Conservation (phyloP, 371 early-diverging fungal genomes). For the Choanephora cucurbitarum region DNA sequence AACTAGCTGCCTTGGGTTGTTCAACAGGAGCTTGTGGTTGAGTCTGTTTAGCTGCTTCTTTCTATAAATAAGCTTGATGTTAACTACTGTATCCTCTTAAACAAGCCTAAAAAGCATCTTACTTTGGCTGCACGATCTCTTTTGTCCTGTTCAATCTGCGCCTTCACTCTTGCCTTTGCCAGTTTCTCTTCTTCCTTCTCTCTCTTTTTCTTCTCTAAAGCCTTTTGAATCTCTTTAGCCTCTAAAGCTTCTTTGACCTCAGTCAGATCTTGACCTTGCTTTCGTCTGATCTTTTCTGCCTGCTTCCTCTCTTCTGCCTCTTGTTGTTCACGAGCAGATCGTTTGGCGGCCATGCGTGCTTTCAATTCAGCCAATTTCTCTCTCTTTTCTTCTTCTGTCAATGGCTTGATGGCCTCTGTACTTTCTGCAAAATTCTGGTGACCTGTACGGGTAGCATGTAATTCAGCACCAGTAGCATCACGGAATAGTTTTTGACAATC, state of each 20-base stretch:
- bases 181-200: constrained; percentile 81
- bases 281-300: constrained; percentile 78
- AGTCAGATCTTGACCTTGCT: constrained; percentile 79
- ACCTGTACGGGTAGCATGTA: constrained; percentile 80
- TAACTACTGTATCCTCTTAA: neutral
- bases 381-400: constrained; percentile 86
- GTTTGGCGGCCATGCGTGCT: constrained; percentile 69
- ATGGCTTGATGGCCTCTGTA: constrained; percentile 78
- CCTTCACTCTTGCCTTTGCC: constrained; percentile 78
- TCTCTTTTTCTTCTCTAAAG: constrained; percentile 68
- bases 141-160: constrained; percentile 88
- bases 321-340: constrained; percentile 58
- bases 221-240: constrained; percentile 74
- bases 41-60: constrained; percentile 33
- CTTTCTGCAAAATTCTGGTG: constrained; percentile 90
- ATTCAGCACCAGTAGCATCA: constrained; percentile 78
- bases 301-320: constrained; percentile 74
- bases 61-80: constrained; percentile 3
- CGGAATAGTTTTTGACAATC: constrained; percentile 86
- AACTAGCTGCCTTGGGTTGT: constrained; percentile 20
- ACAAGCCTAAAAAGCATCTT: too few species aligned
- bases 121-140: constrained; percentile 64
- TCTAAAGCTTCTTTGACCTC: constrained; percentile 73
- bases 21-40: constrained; percentile 16
- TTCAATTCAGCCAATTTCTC: constrained; percentile 79